These are phyloP conservation scores for Ustilago trichophora DNA, from an alignment of 1,284 basidiomycete genomes.

Conservation along the genomic window DNA sequence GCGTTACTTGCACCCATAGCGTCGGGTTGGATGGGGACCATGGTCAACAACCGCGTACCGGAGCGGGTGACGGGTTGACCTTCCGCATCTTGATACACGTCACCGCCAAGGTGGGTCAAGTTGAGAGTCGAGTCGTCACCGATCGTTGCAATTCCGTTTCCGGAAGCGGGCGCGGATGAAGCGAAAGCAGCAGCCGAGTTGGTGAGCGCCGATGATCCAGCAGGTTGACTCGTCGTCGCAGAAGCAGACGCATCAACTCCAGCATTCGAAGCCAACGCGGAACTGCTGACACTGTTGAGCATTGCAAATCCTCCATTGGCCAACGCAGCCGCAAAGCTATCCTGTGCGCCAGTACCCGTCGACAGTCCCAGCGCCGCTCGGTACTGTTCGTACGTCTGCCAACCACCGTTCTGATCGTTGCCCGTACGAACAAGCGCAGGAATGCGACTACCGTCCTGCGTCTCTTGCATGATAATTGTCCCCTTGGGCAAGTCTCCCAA, in stretches of 20 bases:
- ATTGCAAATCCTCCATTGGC: constrained; percentile 36
- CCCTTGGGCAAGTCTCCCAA: constrained; percentile 75
- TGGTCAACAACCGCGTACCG: constrained; percentile 51
- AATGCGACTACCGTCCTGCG: constrained; percentile 63
- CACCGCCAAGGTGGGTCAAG: constrained; percentile 50
- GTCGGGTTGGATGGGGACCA: constrained; percentile 44
- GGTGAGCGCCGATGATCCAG: constrained; percentile 3
- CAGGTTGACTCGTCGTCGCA: neutral
- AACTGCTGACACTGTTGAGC: constrained; percentile 24
- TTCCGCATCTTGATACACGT: constrained; percentile 49
- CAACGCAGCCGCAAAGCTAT: constrained; percentile 28
- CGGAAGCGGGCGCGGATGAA: constrained; percentile 5
- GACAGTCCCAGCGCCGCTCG: constrained; percentile 36
- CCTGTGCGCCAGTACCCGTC: constrained; percentile 14
- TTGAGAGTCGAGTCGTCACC: constrained; percentile 13
- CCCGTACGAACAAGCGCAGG: constrained; percentile 51
- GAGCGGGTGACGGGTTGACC: constrained; percentile 48
- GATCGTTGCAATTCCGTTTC: neutral
- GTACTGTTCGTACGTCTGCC: constrained; percentile 62
- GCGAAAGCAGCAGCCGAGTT: constrained; percentile 5
- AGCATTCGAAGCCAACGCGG: neutral
- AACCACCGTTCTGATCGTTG: constrained; percentile 49
- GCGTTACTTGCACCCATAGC: constrained; percentile 12
- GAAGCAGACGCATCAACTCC: neutral
- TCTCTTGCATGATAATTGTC: constrained; percentile 72